A percentile compares a stretch with the other conserved stretches of the same genome.
These are phyloP conservation scores for Leptodontidium sp. DNA, from an alignment of 2,329 filamentous ascomycete species.

Conservation along the genomic window DNA sequence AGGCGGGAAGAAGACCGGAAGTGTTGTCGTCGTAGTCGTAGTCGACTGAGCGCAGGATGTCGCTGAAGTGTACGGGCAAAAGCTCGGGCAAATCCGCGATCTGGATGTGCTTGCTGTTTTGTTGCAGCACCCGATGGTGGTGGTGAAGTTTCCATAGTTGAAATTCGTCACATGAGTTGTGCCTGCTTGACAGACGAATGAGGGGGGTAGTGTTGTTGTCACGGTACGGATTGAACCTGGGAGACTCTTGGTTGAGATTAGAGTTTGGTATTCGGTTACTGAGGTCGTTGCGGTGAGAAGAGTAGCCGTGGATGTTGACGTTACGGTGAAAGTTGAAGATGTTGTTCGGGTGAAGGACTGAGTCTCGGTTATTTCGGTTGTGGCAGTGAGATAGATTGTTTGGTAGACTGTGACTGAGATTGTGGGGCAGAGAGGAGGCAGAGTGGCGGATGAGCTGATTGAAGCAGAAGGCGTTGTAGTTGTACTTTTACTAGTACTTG, in stretches of 20 bases:
- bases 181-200: constrained; percentile 31
- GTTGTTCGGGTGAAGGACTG: neutral
- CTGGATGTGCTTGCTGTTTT: constrained; percentile 25
- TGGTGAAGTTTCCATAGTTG: constrained; percentile 35
- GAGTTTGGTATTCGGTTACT: constrained; percentile 18
- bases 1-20: constrained; percentile 17
- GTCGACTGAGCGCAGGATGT: constrained; percentile 24
- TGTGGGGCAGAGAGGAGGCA: constrained; percentile 11
- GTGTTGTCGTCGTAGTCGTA: constrained; percentile 5
- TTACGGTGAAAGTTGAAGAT: neutral
- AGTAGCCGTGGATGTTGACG: neutral
- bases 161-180: constrained; percentile 35
- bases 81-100: constrained; percentile 25
- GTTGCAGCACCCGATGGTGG: constrained; percentile 29
- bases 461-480: constrained; percentile 4
- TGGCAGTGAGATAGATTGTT: constrained; percentile 22
- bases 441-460: neutral
- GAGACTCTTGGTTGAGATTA: constrained; percentile 19
- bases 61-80: constrained; percentile 22
- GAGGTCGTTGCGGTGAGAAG: constrained; percentile 6
- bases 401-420: constrained; percentile 24
- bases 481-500: neutral
- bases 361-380: constrained; percentile 20
- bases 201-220: constrained; percentile 23
- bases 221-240: constrained; percentile 43